Conservation (phyloP, 2,329 filamentous ascomycete species). For the Dactylellina drechsleri region DNA sequence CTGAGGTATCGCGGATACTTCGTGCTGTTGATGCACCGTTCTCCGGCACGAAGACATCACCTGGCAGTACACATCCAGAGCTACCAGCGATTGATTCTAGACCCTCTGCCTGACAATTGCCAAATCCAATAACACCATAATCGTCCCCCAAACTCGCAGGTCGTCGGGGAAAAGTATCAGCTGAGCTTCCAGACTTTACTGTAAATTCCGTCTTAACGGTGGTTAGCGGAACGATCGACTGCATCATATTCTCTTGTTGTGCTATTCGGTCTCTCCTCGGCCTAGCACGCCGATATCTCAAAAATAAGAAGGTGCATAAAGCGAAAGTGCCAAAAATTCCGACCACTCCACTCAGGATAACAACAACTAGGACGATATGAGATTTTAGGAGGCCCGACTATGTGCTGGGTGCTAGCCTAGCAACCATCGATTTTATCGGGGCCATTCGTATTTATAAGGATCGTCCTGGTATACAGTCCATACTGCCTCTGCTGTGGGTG, state of each 20-base stretch:
- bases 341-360: conserved; percentile 26
- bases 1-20: conserved; percentile 26
- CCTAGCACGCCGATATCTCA: background rate
- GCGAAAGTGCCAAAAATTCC: conserved; percentile 1
- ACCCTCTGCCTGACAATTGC: conserved; percentile 16
- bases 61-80: conserved; percentile 14
- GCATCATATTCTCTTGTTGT: background rate
- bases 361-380: conserved; percentile 16
- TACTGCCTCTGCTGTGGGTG: background rate
- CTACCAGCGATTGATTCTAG: conserved; percentile 33
- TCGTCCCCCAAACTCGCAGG: conserved; percentile 6
- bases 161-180: conserved; percentile 3
- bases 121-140: conserved; percentile 33
- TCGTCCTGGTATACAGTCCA: background rate
- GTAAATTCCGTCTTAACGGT: conserved; percentile 15
- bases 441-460: background rate
- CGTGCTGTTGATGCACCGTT: conserved; percentile 16
- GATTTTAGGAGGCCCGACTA: conserved; percentile 10
- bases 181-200: background rate
- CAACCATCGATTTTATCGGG: background rate
- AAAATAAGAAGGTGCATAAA: conserved; percentile 7
- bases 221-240: conserved; percentile 5
- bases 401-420: background rate
- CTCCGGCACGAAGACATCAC: conserved; percentile 23
- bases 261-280: background rate